phyloP scores from a whole-genome alignment of 1,139 yeast species.

The Scheffersomyces parashehatae region DNA sequence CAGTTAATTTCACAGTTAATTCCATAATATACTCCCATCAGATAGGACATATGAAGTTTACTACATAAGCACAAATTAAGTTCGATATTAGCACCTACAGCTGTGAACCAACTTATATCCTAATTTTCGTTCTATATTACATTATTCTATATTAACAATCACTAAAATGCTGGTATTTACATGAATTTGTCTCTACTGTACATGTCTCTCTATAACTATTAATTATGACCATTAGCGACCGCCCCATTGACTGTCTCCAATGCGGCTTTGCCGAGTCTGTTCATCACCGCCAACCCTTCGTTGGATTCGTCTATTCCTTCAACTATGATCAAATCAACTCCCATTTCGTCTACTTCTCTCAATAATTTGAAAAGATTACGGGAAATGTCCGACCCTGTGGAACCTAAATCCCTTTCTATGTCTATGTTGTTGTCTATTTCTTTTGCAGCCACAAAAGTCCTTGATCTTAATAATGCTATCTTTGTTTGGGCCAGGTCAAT shows the following conservation, averaged over 20 bases:
- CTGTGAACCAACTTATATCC: too few relatives aligned
- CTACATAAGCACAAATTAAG: too few relatives aligned
- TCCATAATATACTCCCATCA: too few relatives aligned
- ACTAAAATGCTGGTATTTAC: too few relatives aligned
- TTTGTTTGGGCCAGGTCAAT: slow-evolving; percentile 14
- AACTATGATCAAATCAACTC: slow-evolving; percentile 66
- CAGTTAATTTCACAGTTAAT: too few relatives aligned
- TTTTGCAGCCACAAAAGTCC: slow-evolving; percentile 27
- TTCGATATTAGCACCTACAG: too few relatives aligned
- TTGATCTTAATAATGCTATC: slow-evolving; percentile 52
- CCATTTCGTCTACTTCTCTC: slow-evolving; percentile 68
- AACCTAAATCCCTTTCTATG: slow-evolving; percentile 54
- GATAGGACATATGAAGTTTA: too few relatives aligned
- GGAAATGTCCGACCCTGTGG: slow-evolving; percentile 63
- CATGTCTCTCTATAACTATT: neutral
- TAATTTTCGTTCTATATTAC: too few relatives aligned
- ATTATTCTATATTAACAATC: too few relatives aligned
- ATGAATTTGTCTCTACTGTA: too few relatives aligned
- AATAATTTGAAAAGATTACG: slow-evolving; percentile 69
- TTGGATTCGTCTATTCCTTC: slow-evolving; percentile 69
- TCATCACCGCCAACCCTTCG: slow-evolving; percentile 95
- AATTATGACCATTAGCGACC: neutral
- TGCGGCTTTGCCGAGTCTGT: slow-evolving; percentile 86
- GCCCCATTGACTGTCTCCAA: slow-evolving; percentile 38
- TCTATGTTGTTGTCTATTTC: slow-evolving; percentile 23